Evolutionary conservation across 768 basidiomycete species (phyloP), one percentile per base, ranked within the genome.

Genomic region (Suillus luteus): DNA sequence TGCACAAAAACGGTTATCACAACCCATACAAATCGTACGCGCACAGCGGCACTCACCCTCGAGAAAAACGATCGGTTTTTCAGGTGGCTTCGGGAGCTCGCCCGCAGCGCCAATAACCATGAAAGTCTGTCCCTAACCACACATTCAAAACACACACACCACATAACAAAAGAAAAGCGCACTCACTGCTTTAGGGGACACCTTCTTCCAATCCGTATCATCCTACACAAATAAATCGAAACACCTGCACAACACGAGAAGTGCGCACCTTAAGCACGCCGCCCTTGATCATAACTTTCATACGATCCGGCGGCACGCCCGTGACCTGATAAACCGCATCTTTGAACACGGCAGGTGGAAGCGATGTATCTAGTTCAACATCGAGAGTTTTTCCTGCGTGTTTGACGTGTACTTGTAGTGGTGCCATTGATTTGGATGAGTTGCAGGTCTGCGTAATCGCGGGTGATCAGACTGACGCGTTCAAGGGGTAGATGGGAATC

Each of bases 251-350:
- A 35, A 38, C 35, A 24, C 24, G 22, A 60, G 40, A 40, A 2
- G 19, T 8, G 77, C 80, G 61, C 70, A 92, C 94, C 86, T 96
- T 96, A 70, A 97, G 84, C 61, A 94, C 82, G 43, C 91, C 92
- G 61, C 92, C 92, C 74, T 97, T 98, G 74, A 96, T 84, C 91
- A 97, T 95, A 67, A 99, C 90, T 79, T 99, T 99, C 93, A 97
- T 96, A 55, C 95, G 84, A 72, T 96, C 94, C 41, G 86, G 76
- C 3, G 93, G 95, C 3, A 99, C 90, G 9, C 94, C 95, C 0
- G 95, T 98, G 54, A 82, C 79, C 49, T 89, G 83, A 71, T 91
- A 92, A 40, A 99, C 81, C 5, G 86, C 81, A 65, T 93, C 86
- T 75, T 97, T 98, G 84, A 99, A 96, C 15, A 77, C 85, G 17